Percentiles rank a stretch among this genome's conserved stretches.
phyloP scores from a whole-genome alignment of 306 rosid species.

The Crotalaria pallida region DNA sequence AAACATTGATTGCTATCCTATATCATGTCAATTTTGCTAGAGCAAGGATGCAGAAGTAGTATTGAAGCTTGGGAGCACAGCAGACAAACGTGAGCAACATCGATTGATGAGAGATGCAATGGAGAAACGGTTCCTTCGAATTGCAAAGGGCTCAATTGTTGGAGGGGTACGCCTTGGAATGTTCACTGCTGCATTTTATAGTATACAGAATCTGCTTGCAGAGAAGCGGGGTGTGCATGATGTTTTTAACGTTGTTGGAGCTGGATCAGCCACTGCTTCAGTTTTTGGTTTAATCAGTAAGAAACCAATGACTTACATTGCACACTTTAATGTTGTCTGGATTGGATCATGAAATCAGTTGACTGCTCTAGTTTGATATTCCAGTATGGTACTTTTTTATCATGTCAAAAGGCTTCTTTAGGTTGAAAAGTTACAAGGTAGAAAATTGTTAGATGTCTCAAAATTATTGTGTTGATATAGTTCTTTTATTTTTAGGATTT shows the following conservation, averaged over 20 bases:
- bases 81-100: conserved; percentile 84
- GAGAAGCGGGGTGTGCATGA: conserved; percentile 87
- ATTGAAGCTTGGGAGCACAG: conserved; percentile 92
- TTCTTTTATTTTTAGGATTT: no score
- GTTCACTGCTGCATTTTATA: conserved; percentile 79
- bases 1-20: neutral
- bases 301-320: conserved; percentile 24
- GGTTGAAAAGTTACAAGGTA: neutral
- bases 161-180: conserved; percentile 93
- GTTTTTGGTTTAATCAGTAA: conserved; percentile 83
- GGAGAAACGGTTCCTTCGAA: conserved; percentile 91
- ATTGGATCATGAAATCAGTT: neutral
- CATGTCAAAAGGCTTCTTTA: neutral
- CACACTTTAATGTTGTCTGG: neutral
- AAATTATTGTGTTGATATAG: conserved; percentile 2
- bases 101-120: conserved; percentile 94
- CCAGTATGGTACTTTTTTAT: neutral
- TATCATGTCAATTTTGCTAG: conserved; percentile 35
- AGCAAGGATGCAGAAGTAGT: conserved; percentile 95
- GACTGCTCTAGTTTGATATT: neutral
- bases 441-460: conserved; percentile 3
- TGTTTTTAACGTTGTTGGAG: conserved; percentile 80
- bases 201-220: conserved; percentile 71
- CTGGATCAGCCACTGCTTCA: conserved; percentile 96
- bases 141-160: conserved; percentile 71